phyloP scores from a whole-genome alignment of 2,329 filamentous ascomycete species.

The Neurospora sp. region DNA sequence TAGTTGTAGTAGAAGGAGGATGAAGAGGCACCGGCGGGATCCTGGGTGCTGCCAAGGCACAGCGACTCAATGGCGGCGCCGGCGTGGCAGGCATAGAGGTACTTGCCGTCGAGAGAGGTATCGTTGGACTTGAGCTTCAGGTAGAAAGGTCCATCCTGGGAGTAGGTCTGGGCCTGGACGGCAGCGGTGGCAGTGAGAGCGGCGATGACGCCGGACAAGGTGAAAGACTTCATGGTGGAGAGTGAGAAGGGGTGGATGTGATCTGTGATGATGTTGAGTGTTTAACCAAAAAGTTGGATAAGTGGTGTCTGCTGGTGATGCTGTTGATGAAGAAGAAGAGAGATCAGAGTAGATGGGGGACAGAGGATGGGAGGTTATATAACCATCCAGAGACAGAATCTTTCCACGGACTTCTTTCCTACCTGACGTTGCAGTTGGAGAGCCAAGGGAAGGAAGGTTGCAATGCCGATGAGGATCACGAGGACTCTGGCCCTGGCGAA shows the following conservation, averaged over 20 bases:
- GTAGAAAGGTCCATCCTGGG: constrained; percentile 24
- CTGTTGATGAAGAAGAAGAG: not conserved
- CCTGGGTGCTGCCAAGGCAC: constrained; percentile 18
- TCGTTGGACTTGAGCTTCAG: constrained; percentile 21
- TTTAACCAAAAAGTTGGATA: not conserved
- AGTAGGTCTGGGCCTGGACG: constrained; percentile 19
- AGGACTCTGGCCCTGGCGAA: not conserved
- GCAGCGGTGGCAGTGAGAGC: constrained; percentile 12
- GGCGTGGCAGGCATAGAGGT: constrained; percentile 24
- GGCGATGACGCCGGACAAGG: constrained; percentile 18
- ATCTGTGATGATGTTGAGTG: constrained; percentile 1
- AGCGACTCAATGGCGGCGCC: constrained; percentile 25
- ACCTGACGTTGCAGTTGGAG: not conserved
- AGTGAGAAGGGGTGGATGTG: not conserved
- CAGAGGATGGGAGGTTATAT: not conserved
- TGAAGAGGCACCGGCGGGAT: constrained; percentile 9
- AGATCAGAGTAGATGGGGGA: not conserved
- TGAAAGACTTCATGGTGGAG: constrained; percentile 22
- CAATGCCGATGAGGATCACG: constrained; percentile 1
- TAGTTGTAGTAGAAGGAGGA: constrained; percentile 27
- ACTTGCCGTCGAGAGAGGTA: constrained; percentile 23
- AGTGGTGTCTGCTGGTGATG: not conserved
- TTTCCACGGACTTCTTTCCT: not conserved
- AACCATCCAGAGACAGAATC: not conserved
- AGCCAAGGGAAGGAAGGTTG: constrained; percentile 3